Base-by-base conservation (phyloP, 441 rosid genomes). In the Arabidopsis lyrata region DNA sequence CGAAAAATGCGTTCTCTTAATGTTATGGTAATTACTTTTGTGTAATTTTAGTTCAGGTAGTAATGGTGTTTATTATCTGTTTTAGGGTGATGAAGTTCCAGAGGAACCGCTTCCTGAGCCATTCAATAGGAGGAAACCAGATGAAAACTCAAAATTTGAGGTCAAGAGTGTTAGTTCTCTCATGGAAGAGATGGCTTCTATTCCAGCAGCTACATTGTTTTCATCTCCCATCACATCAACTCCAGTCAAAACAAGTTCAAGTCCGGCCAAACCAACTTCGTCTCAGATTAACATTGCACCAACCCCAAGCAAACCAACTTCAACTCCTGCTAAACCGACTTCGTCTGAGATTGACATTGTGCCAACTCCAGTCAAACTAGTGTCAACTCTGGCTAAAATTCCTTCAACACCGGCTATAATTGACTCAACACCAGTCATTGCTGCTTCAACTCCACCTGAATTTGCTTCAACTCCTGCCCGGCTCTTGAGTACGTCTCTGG, bases 51-150 rank as follows among this genome's bases (percentile, higher is more conserved):
- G 0, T 27, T 4, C 3, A 57, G 5, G 3, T 60, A 12, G 59
- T 64, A 57, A 80, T 14, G 5, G 39, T 8, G 29, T 42, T 54
- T 16, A 0, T 10, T 61, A 69, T 31, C 18, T 82, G 58, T 22
- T 75, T 18, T 83, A 95, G 99, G 90, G 82, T 65, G 92, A 81
- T 71, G 95, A 88, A 55, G 75, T 95, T 80, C 98, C 98, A 2
- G 89, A 84, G 72, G 96, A 81, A 31, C 73, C 78, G 15, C 85
- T 92, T 53, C 97, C 95, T 1, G 95, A 87, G 77, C 88, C 92
- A 2, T 95, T 83, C 81, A 82, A 81, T 74, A 66, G 49, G 31
- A 50, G 58, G 31, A 78, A 81, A 77, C 66, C 59, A 42, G 64
- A 56, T 53, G 52, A 70, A 5, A 65, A 56, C 41, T 76, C 54